Percentiles rank a stretch among this genome's conserved stretches.
Evolutionary conservation across 2,329 filamentous ascomycete genomes (phyloP).

Genomic region (Alternaria solani): DNA sequence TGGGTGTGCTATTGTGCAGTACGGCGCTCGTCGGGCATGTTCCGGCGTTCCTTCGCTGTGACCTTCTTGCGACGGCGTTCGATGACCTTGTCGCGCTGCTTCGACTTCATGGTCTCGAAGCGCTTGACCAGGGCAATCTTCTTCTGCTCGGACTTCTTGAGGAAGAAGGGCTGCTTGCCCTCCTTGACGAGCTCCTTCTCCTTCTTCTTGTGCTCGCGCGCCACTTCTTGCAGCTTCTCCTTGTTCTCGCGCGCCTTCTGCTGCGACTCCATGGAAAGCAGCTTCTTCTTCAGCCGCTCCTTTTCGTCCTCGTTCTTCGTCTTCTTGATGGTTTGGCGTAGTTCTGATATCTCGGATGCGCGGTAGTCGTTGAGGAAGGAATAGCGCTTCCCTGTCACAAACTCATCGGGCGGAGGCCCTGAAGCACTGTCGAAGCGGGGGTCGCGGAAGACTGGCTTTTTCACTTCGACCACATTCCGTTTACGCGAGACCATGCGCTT

Average conservation of each 20-base stretch:
- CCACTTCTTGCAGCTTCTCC: constrained; percentile 72
- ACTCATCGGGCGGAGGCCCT: constrained; percentile 63
- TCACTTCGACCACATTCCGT: constrained; percentile 72
- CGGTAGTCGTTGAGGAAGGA: constrained; percentile 88
- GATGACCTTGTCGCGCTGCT: constrained; percentile 83
- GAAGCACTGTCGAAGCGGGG: constrained; percentile 82
- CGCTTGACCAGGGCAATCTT: constrained; percentile 80
- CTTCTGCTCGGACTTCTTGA: constrained; percentile 93
- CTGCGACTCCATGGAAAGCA: constrained; percentile 81
- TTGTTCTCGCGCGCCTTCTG: constrained; percentile 74
- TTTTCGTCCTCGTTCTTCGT: constrained; percentile 71
- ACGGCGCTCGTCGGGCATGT: constrained; percentile 56
- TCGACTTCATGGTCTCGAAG: constrained; percentile 83
- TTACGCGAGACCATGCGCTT: constrained; percentile 84
- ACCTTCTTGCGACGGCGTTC: constrained; percentile 91
- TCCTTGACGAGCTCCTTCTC: constrained; percentile 86
- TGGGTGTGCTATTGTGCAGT: constrained; percentile 11
- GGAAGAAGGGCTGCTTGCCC: constrained; percentile 91
- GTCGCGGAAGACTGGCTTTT: constrained; percentile 72
- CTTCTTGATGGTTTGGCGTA: constrained; percentile 73
- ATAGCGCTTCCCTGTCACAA: constrained; percentile 75
- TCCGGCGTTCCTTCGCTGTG: constrained; percentile 80
- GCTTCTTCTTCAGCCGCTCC: constrained; percentile 73
- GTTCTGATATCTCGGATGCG: constrained; percentile 78
- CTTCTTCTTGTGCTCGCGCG: constrained; percentile 77